Evolutionary conservation across 306 rosid species (phyloP).

Genomic region (Cajanus cajan): DNA sequence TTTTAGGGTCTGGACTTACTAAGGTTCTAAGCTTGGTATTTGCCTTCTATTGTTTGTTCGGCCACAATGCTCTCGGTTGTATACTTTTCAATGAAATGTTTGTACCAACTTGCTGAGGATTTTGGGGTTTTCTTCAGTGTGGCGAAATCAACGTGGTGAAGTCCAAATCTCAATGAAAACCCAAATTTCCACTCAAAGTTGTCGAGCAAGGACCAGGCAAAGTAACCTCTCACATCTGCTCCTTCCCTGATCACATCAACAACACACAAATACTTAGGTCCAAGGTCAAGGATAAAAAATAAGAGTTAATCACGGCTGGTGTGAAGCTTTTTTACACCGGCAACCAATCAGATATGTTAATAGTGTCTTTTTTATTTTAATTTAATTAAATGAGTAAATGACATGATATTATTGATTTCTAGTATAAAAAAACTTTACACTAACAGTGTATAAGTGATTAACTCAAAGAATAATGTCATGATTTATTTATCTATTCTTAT

Average conservation of each 20-base stretch:
- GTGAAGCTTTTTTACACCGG: too few species aligned
- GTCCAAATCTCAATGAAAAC: conserved; percentile 46
- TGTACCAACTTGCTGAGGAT: conserved; percentile 64
- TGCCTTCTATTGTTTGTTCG: not conserved
- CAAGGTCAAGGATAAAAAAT: not conserved
- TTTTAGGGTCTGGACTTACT: conserved; percentile 7
- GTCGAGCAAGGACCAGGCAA: conserved; percentile 71
- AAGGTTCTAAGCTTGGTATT: conserved; percentile 5
- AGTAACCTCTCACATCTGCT: conserved; percentile 69
- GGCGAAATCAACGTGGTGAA: conserved; percentile 44
- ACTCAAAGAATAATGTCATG: not conserved
- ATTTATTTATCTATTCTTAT: not conserved
- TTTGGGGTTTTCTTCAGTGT: conserved; percentile 54
- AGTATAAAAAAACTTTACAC: too few species aligned
- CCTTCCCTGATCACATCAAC: conserved; percentile 44
- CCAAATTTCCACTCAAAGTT: conserved; percentile 62
- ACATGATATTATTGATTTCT: too few species aligned
- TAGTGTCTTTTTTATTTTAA: too few species aligned
- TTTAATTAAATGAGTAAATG: too few species aligned
- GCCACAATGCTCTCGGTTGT: not conserved
- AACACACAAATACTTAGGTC: not conserved
- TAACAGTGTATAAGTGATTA: too few species aligned
- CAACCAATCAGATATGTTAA: too few species aligned
- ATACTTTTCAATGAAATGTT: conserved; percentile 42
- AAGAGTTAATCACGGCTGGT: too few species aligned